phyloP scores from a whole-genome alignment of 805 yeast species.

The Starmera dryadoides region DNA sequence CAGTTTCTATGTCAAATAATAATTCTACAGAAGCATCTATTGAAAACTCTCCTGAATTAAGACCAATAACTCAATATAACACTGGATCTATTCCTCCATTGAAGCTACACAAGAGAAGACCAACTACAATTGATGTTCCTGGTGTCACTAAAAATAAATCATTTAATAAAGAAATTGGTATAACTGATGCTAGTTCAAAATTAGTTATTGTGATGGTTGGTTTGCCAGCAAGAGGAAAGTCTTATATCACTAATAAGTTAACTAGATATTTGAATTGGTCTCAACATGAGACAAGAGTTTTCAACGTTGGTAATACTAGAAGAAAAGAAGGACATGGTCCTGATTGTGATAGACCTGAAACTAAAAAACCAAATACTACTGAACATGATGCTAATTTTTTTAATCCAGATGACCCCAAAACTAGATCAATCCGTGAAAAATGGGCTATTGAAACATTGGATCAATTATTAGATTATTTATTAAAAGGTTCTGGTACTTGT shows the following conservation, averaged over 20 bases:
- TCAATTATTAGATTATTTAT: constrained; percentile 70
- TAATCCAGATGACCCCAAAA: constrained; percentile 65
- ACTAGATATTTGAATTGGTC: constrained; percentile 90
- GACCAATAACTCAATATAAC: constrained; percentile 1
- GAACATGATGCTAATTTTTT: constrained; percentile 80
- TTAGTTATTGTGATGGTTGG: constrained; percentile 96
- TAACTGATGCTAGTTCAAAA: constrained; percentile 60
- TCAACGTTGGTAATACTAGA: constrained; percentile 94
- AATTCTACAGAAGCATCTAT: constrained; percentile 22
- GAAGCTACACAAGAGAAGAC: constrained; percentile 39
- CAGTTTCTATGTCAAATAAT: constrained; percentile 28
- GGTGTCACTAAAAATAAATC: constrained; percentile 82
- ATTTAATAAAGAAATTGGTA: constrained; percentile 40
- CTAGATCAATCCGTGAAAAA: constrained; percentile 66
- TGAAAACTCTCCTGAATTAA: constrained; percentile 20
- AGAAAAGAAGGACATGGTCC: constrained; percentile 63
- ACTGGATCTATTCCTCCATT: constrained; percentile 11
- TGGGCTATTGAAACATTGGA: constrained; percentile 97
- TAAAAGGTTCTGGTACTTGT: constrained; percentile 79
- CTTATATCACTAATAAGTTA: constrained; percentile 85
- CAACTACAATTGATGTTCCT: constrained; percentile 86
- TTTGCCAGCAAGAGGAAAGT: constrained; percentile 89
- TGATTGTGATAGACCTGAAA: constrained; percentile 32
- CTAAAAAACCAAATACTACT: constrained; percentile 7
- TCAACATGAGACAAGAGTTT: constrained; percentile 83